Evolutionary conservation across 2,329 filamentous ascomycete genomes (phyloP).

Genomic region (Pseudogymnoascus sp.): DNA sequence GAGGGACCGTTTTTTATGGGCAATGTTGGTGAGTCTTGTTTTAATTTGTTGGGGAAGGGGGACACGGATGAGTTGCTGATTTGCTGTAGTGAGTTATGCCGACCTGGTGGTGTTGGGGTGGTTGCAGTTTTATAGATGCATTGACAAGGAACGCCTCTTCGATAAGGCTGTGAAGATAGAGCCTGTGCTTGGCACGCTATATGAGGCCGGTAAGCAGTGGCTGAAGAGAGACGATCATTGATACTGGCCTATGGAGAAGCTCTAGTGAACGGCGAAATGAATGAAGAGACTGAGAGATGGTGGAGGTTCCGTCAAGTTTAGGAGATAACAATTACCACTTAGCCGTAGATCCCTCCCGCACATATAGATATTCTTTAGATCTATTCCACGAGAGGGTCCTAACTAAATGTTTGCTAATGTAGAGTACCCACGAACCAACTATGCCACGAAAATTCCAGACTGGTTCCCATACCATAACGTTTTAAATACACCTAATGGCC

Average conservation of each 20-base stretch:
- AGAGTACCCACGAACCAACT: not conserved
- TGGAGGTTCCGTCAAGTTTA: not conserved
- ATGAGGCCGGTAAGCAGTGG: conserved; percentile 19
- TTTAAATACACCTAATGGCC: not conserved
- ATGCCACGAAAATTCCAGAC: not conserved
- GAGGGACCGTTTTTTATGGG: conserved; percentile 56
- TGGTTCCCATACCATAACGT: not conserved
- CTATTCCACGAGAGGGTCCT: not conserved
- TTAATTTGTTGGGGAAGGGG: not conserved
- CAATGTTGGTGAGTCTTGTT: conserved; percentile 27
- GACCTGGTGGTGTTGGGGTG: conserved; percentile 49
- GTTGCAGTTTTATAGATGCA: conserved; percentile 36
- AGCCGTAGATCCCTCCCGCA: not conserved
- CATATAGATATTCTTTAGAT: not conserved
- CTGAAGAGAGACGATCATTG: conserved; percentile 21
- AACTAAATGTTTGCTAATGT: not conserved
- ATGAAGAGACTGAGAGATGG: not conserved
- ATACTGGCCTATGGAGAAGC: not conserved
- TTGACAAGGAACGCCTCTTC: conserved; percentile 31
- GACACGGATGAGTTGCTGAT: not conserved
- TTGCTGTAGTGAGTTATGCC: conserved; percentile 37
- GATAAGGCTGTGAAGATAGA: conserved; percentile 30
- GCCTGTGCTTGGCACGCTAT: conserved; percentile 14
- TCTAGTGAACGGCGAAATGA: not conserved
- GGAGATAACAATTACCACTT: not conserved